Conservation (phyloP, 2,329 filamentous ascomycete genomes). For the Ophiostoma triangulosporum region DNA sequence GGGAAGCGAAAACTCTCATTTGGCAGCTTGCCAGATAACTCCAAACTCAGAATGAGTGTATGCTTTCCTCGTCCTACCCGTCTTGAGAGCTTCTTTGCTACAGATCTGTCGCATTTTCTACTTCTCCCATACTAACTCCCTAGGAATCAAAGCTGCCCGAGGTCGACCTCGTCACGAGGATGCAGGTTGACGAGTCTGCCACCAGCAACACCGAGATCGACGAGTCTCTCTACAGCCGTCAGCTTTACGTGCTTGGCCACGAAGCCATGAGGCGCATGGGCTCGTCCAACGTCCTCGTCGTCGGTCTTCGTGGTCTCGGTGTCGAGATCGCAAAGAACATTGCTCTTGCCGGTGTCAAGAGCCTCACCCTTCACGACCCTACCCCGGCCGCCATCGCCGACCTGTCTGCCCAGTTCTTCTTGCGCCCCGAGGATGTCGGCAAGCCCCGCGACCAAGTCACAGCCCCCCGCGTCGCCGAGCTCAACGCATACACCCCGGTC, state of each 20-base stretch:
- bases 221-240: conserved; percentile 60
- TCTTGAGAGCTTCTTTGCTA: background rate
- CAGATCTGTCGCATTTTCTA: background rate
- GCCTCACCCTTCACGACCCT: conserved; percentile 84
- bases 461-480: conserved; percentile 76
- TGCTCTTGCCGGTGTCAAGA: conserved; percentile 95
- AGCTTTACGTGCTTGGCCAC: conserved; percentile 58
- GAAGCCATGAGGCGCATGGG: conserved; percentile 99
- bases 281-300: conserved; percentile 83
- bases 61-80: conserved; percentile 20
- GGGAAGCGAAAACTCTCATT: conserved; percentile 55
- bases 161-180: conserved; percentile 48
- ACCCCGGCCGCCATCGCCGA: conserved; percentile 72
- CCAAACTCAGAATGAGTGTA: conserved; percentile 50
- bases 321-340: conserved; percentile 99
- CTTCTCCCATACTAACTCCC: background rate
- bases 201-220: conserved; percentile 49
- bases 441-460: conserved; percentile 82
- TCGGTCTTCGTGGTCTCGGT: conserved; percentile 84
- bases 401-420: conserved; percentile 94
- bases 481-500: conserved; percentile 93
- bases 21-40: conserved; percentile 42
- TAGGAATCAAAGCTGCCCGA: conserved; percentile 39
- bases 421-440: conserved; percentile 75
- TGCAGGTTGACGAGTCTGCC: conserved; percentile 51